Base-by-base conservation (phyloP, 2,329 filamentous ascomycete species). In the Annulohypoxylon truncatum region DNA sequence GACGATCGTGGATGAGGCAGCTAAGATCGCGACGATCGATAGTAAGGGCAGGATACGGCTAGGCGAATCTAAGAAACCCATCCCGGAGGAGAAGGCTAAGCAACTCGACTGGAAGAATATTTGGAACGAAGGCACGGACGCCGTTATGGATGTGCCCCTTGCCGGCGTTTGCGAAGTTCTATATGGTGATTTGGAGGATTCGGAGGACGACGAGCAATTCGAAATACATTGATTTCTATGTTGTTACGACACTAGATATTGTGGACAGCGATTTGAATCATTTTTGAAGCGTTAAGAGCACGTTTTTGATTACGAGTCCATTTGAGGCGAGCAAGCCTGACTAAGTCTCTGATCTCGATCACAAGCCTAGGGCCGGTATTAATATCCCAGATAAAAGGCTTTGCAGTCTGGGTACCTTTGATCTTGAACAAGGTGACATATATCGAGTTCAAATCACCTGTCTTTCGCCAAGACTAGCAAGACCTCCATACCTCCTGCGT, bases 141-240 rank as follows among this genome's bases (percentile, higher is more conserved):
- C 94, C 1, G 96, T 98, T 6, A 92, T 99, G 92, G 96, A 99
- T 81, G 90, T 99, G 51, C 96, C 96, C 6, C 87, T 98, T 70
- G 94, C 94, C 8, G 96, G 95, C 0, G 95, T 98, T 1, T 98
- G 95, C 76, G 94, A 99, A 81, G 89, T 99, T 31, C 77, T 99
- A 20, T 99, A 98, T 79, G 94, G 93, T 0, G 86, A 87, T 54
- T 51, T 69, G 51, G 54, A 33, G 6, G 66, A 71, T 55, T 70
- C 68, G 35, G 72, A 72, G 8, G 68, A 70, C 33, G 69, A 71
- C 12, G 20, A 35, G 31, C 65, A 70, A 10, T 47, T 53, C 55
- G 58, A 68, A 61, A 60, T 35, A 35, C 53, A 56, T 51, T 67
- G 58, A 67, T 42, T 57, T 38, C 24, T 31, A 28, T 18, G 26